Evolutionary conservation across 805 yeast genomes (phyloP), one percentile per base, ranked within the genome.

Genomic region (Candida chauliodis): DNA sequence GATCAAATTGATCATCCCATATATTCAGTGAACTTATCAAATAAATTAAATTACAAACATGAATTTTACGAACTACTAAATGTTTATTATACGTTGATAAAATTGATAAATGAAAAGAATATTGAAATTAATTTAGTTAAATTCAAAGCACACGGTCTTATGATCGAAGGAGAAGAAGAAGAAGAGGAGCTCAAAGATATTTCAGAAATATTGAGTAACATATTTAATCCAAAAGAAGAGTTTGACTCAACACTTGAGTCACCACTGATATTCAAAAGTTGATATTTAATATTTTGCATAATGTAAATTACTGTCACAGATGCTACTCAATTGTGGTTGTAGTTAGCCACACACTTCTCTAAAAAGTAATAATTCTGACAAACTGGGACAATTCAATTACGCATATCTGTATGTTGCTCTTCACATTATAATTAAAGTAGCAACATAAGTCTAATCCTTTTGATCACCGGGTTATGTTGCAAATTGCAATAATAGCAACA

Each of bases 21-120:
- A n/a, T 30, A 19, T 30, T 13, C 16, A 19, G n/a, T 31, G 2
- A 15, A 31, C 10, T 31, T 11, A 31, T 13, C 19, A 5, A 20
- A 5, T 16, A 19, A 14, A 5, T 30, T 30, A 11, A 31, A 31
- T 31, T 31, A n/a, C 16, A 13, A 31, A 31, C 11, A 38, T 17
- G 51, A 44, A 20, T 52, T 43, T 40, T 46, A 38, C 36, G 36
- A 40, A 17, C 37, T 52, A 20, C 39, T 50, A 27, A 36, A 35
- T 15, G 31, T 41, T 8, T 51, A 50, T 38, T 44, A 47, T 34
- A 34, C 43, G 17, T 37, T 52, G 19, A 23, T 42, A 10, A 36
- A 47, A 26, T 13, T 30, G 18, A 30, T 51, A 14, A 30, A 37
- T 21, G 35, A 29, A 18, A 47, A 45, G 20, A 52, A 52, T 36